A percentile compares a stretch with the other conserved stretches of the same genome.
Evolutionary conservation across 805 yeast species (phyloP).

Genomic region (Wickerhamomyces mucosus): DNA sequence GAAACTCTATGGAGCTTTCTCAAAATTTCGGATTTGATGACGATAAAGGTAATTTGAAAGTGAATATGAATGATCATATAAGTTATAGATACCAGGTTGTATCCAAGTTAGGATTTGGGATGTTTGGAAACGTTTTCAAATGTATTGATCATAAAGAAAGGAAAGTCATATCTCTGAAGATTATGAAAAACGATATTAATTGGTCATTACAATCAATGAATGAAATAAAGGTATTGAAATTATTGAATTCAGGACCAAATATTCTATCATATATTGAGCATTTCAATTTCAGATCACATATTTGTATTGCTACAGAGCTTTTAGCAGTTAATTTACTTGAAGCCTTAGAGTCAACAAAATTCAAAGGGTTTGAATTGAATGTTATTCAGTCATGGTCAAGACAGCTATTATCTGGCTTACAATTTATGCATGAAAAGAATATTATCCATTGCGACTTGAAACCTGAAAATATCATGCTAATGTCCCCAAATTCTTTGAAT

Average conservation of each 20-base stretch:
- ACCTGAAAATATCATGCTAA: constrained; percentile 72
- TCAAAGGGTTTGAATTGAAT: constrained; percentile 36
- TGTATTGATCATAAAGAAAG: constrained; percentile 59
- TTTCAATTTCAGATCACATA: constrained; percentile 72
- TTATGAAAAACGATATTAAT: constrained; percentile 62
- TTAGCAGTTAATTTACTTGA: constrained; percentile 61
- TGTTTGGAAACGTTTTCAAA: constrained; percentile 71
- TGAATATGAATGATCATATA: constrained; percentile 56
- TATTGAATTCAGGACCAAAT: constrained; percentile 21
- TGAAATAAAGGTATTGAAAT: constrained; percentile 60
- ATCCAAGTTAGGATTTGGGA: constrained; percentile 59
- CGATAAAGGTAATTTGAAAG: constrained; percentile 47
- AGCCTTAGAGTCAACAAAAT: constrained; percentile 38
- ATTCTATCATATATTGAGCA: constrained; percentile 50
- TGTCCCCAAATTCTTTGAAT: constrained; percentile 30
- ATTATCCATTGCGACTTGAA: constrained; percentile 81
- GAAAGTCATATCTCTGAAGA: constrained; percentile 58
- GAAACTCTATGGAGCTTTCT: constrained; percentile 4
- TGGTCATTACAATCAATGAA: constrained; percentile 72
- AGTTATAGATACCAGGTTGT: constrained; percentile 63
- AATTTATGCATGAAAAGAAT: constrained; percentile 43
- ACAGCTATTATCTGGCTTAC: constrained; percentile 51
- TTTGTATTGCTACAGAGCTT: constrained; percentile 72
- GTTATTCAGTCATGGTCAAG: constrained; percentile 36
- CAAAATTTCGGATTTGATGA: constrained; percentile 59